phyloP scores from a whole-genome alignment of 495 filamentous ascomycete genomes.

The Aspergillus sclerotiicarbonarius region DNA sequence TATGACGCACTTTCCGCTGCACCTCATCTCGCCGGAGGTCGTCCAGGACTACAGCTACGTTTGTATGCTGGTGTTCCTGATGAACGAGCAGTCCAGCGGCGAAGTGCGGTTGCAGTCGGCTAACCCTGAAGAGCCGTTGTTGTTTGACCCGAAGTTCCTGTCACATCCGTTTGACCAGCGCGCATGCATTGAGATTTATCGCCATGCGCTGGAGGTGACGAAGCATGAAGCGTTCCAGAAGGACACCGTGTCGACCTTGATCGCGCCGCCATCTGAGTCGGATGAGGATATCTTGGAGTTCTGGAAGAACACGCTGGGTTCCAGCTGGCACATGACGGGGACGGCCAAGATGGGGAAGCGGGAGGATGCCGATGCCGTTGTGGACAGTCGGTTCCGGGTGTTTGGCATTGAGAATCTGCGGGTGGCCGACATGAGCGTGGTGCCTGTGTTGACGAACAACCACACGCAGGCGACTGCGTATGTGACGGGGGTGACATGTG shows the following conservation, averaged over 20 bases:
- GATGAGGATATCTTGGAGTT: slow-evolving; percentile 57
- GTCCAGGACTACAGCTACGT: slow-evolving; percentile 33
- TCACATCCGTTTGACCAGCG: slow-evolving; percentile 56
- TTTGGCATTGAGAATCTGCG: slow-evolving; percentile 55
- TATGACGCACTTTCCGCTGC: slow-evolving; percentile 32
- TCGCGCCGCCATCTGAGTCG: slow-evolving; percentile 44
- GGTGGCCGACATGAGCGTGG: slow-evolving; percentile 64
- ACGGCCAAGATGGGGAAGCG: slow-evolving; percentile 61
- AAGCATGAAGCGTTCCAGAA: slow-evolving; percentile 45
- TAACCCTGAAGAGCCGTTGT: slow-evolving; percentile 51
- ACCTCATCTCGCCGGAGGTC: slow-evolving; percentile 24
- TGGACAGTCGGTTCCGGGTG: slow-evolving; percentile 56
- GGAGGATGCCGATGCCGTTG: slow-evolving; percentile 47
- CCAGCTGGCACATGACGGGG: slow-evolving; percentile 57
- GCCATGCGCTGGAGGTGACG: slow-evolving; percentile 43
- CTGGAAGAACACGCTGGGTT: slow-evolving; percentile 34
- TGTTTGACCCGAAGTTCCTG: slow-evolving; percentile 58
- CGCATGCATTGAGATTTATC: slow-evolving; percentile 51
- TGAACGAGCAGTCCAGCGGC: slow-evolving; percentile 46
- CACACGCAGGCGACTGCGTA: slow-evolving; percentile 39
- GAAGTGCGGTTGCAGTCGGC: slow-evolving; percentile 53
- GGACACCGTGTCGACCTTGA: slow-evolving; percentile 39
- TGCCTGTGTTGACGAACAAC: slow-evolving; percentile 54
- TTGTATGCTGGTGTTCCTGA: slow-evolving; percentile 29
- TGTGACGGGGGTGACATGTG: slow-evolving; percentile 3